Conservation (phyloP, 768 basidiomycete species). For the Tricholoma hemisulphureum region DNA sequence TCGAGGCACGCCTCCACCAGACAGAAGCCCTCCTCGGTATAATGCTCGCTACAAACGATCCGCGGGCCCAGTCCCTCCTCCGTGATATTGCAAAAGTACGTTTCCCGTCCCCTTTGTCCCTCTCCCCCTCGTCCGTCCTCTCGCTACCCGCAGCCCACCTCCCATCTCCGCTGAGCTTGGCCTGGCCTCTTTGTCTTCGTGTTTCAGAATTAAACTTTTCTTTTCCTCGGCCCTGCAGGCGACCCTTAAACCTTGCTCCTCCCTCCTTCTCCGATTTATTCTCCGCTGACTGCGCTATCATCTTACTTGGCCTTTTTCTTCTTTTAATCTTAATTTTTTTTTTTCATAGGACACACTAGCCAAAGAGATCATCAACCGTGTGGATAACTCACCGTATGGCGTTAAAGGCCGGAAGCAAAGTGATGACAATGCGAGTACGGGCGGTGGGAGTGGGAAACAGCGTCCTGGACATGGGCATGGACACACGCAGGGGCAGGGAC, state of each 20-base stretch:
- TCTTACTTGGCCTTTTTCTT: not conserved
- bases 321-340: not conserved
- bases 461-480: constrained; percentile 11
- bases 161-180: no score
- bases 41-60: constrained; percentile 53
- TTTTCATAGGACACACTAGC: constrained; percentile 66
- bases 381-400: constrained; percentile 81
- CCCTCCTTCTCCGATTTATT: not conserved
- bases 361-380: constrained; percentile 74
- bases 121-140: not conserved
- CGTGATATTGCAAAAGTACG: constrained; percentile 51
- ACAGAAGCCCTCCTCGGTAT: constrained; percentile 88
- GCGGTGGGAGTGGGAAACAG: no score
- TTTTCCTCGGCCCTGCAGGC: no score
- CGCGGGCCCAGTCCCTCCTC: constrained; percentile 44
- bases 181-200: no score
- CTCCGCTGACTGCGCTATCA: not conserved
- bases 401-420: constrained; percentile 62
- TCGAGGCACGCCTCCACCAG: constrained; percentile 87
- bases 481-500: not conserved
- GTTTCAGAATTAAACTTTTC: no score
- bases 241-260: no score
- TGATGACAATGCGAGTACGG: constrained; percentile 14
- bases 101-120: no score
- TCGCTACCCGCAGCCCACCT: not conserved